A percentile compares a stretch with the other conserved stretches of the same genome.
Conservation (phyloP, 345 rosid species). For the Cardamine occulta region DNA sequence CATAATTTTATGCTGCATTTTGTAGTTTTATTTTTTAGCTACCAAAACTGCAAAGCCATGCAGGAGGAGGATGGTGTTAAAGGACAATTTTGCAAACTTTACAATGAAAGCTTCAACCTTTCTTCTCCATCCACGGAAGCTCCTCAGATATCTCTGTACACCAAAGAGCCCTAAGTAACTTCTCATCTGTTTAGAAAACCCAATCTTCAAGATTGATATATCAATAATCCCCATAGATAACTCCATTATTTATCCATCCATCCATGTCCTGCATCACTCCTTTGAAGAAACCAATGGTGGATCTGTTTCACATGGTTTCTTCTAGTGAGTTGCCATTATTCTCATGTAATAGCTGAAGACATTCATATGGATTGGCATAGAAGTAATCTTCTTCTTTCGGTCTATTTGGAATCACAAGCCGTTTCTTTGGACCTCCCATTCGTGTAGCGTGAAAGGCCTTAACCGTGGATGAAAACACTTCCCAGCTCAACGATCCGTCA, state of each 20-base stretch:
- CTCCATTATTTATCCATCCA: slow-evolving; percentile 28
- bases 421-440: slow-evolving; percentile 68
- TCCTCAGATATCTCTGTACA: slow-evolving; percentile 34
- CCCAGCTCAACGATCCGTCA: slow-evolving; percentile 69
- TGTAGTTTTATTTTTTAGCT: background rate
- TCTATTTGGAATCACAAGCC: slow-evolving; percentile 71
- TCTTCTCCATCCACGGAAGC: slow-evolving; percentile 29
- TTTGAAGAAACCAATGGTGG: background rate
- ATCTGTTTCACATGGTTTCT: slow-evolving; percentile 30
- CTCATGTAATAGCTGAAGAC: slow-evolving; percentile 60
- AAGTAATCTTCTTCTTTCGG: slow-evolving; percentile 97
- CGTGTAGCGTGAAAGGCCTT: slow-evolving; percentile 71
- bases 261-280: slow-evolving; percentile 34
- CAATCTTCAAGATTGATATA: slow-evolving; percentile 28
- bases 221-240: background rate
- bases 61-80: slow-evolving; percentile 23
- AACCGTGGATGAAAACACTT: slow-evolving; percentile 74
- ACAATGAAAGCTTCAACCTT: slow-evolving; percentile 17
- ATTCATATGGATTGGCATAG: slow-evolving; percentile 94
- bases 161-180: slow-evolving; percentile 35
- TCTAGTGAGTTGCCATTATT: slow-evolving; percentile 32
- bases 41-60: slow-evolving; percentile 44
- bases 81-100: slow-evolving; percentile 12
- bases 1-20: slow-evolving; percentile 15
- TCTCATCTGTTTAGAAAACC: slow-evolving; percentile 18